These are phyloP conservation scores for Phytopythium litorale DNA, from an alignment of 352 stramenopile genomes.

Conservation along the genomic window DNA sequence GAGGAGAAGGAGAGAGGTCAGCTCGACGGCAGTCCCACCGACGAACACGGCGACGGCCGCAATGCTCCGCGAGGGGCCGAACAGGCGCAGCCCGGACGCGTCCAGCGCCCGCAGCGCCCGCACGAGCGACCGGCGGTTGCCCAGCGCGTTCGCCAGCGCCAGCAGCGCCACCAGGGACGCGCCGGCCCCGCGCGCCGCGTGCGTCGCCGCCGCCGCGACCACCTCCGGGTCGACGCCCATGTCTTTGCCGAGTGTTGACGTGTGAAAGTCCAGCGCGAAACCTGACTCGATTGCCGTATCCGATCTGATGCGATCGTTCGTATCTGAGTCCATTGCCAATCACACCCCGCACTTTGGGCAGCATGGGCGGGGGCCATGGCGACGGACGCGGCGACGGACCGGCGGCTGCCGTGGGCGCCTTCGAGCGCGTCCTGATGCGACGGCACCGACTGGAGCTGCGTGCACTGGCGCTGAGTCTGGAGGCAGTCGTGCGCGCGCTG, in stretches of 20 bases:
- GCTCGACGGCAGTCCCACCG: constrained; percentile 19
- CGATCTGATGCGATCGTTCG: not conserved
- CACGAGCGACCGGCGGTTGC: constrained; percentile 22
- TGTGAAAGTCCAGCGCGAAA: not conserved
- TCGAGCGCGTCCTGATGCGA: constrained; percentile 6
- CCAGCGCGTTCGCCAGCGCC: constrained; percentile 19
- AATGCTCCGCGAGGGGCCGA: constrained; percentile 36
- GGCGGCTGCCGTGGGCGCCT: constrained; percentile 1
- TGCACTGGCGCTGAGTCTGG: not conserved
- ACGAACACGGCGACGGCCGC: constrained; percentile 55
- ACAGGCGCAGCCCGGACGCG: constrained; percentile 15
- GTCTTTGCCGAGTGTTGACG: not conserved
- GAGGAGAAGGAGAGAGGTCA: not conserved
- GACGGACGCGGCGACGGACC: not conserved
- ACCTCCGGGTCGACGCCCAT: not conserved
- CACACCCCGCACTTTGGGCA: no score
- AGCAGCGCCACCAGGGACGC: constrained; percentile 22
- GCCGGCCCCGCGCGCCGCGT: constrained; percentile 29
- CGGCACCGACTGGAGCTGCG: constrained; percentile 2
- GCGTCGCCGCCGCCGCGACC: constrained; percentile 13
- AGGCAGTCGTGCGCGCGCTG: not conserved
- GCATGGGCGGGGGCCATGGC: not conserved
- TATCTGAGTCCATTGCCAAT: not conserved
- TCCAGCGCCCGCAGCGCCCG: constrained; percentile 6
- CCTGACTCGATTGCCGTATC: not conserved